These are phyloP conservation scores for Gryganskiella cystojenkinii DNA, from an alignment of 192 early-diverging fungal genomes.

Conservation along the genomic window DNA sequence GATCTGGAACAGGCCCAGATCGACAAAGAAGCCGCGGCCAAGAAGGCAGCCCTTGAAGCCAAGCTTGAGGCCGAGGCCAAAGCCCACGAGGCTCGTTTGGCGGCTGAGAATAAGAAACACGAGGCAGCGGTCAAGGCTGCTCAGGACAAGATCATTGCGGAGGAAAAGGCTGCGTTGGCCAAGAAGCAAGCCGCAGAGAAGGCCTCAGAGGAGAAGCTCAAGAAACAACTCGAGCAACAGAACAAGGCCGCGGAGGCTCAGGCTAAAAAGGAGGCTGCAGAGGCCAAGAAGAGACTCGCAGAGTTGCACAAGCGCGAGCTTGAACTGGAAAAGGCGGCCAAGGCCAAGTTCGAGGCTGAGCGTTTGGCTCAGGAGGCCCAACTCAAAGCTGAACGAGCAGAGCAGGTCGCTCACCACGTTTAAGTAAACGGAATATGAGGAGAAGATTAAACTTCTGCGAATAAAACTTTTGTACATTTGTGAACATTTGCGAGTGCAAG, in stretches of 20 bases:
- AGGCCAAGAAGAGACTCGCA: slow-evolving; percentile 15
- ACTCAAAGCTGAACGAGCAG: slow-evolving; percentile 6
- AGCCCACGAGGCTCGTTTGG: slow-evolving; percentile 5
- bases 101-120: slow-evolving; percentile 34
- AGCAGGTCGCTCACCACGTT: not conserved
- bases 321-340: slow-evolving; percentile 3
- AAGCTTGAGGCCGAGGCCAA: slow-evolving; percentile 13
- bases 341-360: slow-evolving; percentile 4
- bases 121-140: slow-evolving; percentile 6
- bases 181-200: slow-evolving; percentile 20
- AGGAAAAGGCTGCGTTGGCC: slow-evolving; percentile 13
- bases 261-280: slow-evolving; percentile 9
- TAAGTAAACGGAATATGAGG: not conserved
- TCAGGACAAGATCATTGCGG: slow-evolving; percentile 14
- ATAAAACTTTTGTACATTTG: not conserved
- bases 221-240: slow-evolving; percentile 12
- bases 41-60: slow-evolving; percentile 2
- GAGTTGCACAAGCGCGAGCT: slow-evolving; percentile 13
- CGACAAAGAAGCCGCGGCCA: slow-evolving; percentile 10
- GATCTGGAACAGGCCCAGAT: slow-evolving; percentile 4
- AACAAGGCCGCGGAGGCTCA: not conserved
- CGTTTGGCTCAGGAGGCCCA: slow-evolving; percentile 3
- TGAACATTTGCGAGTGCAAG: too few relatives aligned
- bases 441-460: too few relatives aligned
- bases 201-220: not conserved